These are phyloP conservation scores for Colletotrichum chlorophyti DNA, from an alignment of 2,329 filamentous ascomycete genomes.

Conservation along the genomic window DNA sequence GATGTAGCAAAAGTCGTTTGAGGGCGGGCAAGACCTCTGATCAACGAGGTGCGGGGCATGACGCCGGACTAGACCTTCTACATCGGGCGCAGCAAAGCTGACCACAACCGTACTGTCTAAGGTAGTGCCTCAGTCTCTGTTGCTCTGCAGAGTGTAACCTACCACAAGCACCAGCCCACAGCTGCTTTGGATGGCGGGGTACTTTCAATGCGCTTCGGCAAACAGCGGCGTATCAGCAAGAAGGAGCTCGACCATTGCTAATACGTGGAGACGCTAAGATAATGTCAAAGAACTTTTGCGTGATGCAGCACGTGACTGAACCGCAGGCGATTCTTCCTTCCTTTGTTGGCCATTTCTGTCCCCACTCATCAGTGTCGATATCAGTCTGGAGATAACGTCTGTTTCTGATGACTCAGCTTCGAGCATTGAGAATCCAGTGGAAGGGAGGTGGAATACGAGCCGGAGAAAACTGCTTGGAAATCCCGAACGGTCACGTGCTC, in stretches of 20 bases:
- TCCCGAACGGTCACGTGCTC: slow-evolving; percentile 8
- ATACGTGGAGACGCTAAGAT: slow-evolving; percentile 22
- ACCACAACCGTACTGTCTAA: too few relatives aligned
- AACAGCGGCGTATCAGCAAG: slow-evolving; percentile 26
- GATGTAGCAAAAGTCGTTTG: too few relatives aligned
- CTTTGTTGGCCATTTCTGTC: too few relatives aligned
- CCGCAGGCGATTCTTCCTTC: too few relatives aligned
- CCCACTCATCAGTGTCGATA: too few relatives aligned
- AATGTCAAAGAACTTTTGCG: slow-evolving; percentile 14
- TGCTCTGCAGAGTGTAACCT: slow-evolving; percentile 17
- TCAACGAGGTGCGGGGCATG: slow-evolving; percentile 55
- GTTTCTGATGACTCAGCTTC: slow-evolving; percentile 10
- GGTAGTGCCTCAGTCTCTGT: too few relatives aligned
- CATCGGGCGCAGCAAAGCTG: slow-evolving; percentile 30
- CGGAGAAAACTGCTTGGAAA: slow-evolving; percentile 3
- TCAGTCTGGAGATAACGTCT: not conserved
- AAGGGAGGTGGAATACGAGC: too few relatives aligned
- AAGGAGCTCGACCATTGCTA: slow-evolving; percentile 7
- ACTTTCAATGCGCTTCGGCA: slow-evolving; percentile 23
- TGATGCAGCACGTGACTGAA: slow-evolving; percentile 4
- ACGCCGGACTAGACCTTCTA: slow-evolving; percentile 31
- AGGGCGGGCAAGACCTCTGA: slow-evolving; percentile 30
- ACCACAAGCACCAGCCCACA: slow-evolving; percentile 24
- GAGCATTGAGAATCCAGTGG: too few relatives aligned
- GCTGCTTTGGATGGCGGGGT: slow-evolving; percentile 23